These are phyloP conservation scores for Cyclocybe aegerita DNA, from an alignment of 768 basidiomycete species.

Conservation along the genomic window DNA sequence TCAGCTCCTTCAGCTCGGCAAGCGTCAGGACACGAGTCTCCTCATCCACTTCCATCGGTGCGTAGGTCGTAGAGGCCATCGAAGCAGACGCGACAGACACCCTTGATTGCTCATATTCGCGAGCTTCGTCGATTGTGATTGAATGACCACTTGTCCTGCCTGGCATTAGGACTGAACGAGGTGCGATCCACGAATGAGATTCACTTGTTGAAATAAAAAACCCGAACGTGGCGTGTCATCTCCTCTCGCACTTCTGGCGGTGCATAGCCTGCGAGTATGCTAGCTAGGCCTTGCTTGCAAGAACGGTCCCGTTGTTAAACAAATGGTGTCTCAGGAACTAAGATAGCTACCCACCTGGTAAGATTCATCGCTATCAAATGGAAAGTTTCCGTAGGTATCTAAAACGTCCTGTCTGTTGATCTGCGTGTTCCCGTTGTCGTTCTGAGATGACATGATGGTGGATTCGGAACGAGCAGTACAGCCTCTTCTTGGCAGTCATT, in stretches of 20 bases:
- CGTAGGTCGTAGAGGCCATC: not conserved
- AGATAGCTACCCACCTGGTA: constrained; percentile 49
- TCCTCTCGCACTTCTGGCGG: constrained; percentile 43
- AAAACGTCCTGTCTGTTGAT: not conserved
- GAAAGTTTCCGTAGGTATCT: constrained; percentile 39
- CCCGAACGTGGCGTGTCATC: constrained; percentile 49
- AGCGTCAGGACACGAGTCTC: constrained; percentile 58
- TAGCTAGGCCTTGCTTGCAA: constrained; percentile 64
- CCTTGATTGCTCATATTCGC: constrained; percentile 29
- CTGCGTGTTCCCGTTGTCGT: no score
- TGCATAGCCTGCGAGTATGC: constrained; percentile 49
- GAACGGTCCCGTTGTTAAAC: constrained; percentile 2
- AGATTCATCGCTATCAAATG: constrained; percentile 54
- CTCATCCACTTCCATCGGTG: constrained; percentile 4
- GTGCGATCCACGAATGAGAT: constrained; percentile 24
- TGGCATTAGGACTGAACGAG: no score
- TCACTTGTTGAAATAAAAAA: constrained; percentile 73
- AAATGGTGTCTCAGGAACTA: not conserved
- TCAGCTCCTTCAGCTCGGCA: constrained; percentile 65
- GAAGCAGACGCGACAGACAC: not conserved
- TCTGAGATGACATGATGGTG: no score
- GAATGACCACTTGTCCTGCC: constrained; percentile 39
- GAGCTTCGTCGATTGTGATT: constrained; percentile 41
- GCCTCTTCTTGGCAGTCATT: no score
- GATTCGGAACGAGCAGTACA: no score